Percentiles rank a stretch among this genome's conserved stretches.
Evolutionary conservation across 2,329 filamentous ascomycete genomes (phyloP).

Genomic region (Cytospora paraplurivora): DNA sequence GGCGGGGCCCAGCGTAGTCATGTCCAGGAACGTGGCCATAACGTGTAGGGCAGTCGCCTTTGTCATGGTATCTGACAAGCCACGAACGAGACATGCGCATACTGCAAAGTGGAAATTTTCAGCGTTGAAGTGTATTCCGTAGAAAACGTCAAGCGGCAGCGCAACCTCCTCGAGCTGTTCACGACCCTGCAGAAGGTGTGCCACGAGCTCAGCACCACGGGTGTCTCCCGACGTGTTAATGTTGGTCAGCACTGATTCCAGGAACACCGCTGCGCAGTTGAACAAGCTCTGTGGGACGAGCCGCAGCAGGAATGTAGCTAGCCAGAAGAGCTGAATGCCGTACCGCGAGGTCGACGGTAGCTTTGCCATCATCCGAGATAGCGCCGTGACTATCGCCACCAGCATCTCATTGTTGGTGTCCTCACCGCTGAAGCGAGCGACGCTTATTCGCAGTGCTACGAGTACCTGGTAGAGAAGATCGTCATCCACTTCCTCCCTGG

Average conservation of each 20-base stretch:
- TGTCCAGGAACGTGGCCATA: conserved; percentile 62
- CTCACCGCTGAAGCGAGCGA: conserved; percentile 62
- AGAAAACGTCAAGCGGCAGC: conserved; percentile 62
- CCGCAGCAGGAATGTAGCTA: conserved; percentile 66
- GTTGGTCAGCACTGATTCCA: conserved; percentile 66
- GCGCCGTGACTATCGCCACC: conserved; percentile 65
- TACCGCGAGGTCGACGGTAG: conserved; percentile 68
- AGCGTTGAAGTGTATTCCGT: conserved; percentile 64
- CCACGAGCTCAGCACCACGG: conserved; percentile 60
- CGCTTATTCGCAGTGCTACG: conserved; percentile 66
- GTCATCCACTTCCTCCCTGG: conserved; percentile 71
- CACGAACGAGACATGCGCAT: conserved; percentile 64
- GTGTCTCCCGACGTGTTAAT: conserved; percentile 64
- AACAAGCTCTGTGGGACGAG: conserved; percentile 65
- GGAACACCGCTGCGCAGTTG: conserved; percentile 65
- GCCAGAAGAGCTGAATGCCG: conserved; percentile 69
- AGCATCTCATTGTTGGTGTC: conserved; percentile 69
- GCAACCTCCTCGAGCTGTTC: conserved; percentile 63
- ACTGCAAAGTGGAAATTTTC: conserved; percentile 70
- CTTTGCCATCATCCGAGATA: conserved; percentile 73
- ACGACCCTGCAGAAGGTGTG: conserved; percentile 62
- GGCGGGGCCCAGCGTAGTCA: conserved; percentile 44
- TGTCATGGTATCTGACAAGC: conserved; percentile 64
- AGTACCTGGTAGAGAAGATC: conserved; percentile 72
- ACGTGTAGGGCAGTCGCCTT: conserved; percentile 61